These are phyloP conservation scores for Cercospora sp. DNA, from an alignment of 2,329 filamentous ascomycete species.

Conservation along the genomic window DNA sequence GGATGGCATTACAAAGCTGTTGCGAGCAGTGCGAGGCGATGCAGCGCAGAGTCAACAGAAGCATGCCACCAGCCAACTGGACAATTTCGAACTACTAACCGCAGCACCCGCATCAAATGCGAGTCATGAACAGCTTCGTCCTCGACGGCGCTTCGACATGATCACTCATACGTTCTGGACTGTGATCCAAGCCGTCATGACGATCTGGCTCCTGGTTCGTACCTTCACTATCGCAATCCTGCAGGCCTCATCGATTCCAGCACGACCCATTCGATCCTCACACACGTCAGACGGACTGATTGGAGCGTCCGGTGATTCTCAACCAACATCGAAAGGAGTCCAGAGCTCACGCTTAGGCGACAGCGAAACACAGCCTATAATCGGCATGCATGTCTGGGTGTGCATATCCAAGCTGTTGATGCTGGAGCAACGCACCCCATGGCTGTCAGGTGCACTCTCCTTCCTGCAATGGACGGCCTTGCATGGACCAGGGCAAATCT, in stretches of 20 bases:
- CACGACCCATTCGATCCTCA: constrained; percentile 44
- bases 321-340: neutral
- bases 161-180: constrained; percentile 24
- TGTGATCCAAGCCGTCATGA: constrained; percentile 21
- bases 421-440: constrained; percentile 81
- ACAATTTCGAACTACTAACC: constrained; percentile 58
- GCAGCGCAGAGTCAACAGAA: constrained; percentile 8
- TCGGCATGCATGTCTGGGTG: constrained; percentile 75
- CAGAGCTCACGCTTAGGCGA: neutral
- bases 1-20: constrained; percentile 75
- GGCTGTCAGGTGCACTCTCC: constrained; percentile 74
- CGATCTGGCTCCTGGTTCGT: constrained; percentile 58
- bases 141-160: constrained; percentile 23
- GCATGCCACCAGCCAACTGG: constrained; percentile 43
- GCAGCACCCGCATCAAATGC: constrained; percentile 31
- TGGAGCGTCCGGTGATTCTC: neutral
- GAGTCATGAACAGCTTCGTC: constrained; percentile 5
- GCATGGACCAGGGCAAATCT: constrained; percentile 72
- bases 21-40: constrained; percentile 44
- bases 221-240: constrained; percentile 64
- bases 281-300: constrained; percentile 8
- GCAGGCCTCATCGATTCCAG: constrained; percentile 66
- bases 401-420: constrained; percentile 72
- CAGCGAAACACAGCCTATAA: constrained; percentile 55
- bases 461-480: constrained; percentile 74